Percentiles rank a stretch among this genome's conserved stretches.
Evolutionary conservation across 1,284 basidiomycete genomes (phyloP).

Genomic region (Tremellales sp.): DNA sequence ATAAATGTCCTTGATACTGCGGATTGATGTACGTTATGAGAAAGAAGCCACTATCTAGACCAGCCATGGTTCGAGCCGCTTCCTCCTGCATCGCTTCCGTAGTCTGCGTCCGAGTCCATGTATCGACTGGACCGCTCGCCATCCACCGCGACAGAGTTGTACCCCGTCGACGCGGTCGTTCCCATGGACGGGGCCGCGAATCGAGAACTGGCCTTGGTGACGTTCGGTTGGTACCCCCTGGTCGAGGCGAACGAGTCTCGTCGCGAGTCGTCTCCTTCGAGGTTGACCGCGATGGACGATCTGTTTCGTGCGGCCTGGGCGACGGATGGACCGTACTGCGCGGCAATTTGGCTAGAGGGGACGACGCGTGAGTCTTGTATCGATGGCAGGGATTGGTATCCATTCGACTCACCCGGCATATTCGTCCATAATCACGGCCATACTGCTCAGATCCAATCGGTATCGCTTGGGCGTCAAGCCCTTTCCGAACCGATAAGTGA

Average conservation of each 20-base stretch:
- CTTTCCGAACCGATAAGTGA: slow-evolving; percentile 72
- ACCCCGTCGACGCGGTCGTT: background rate
- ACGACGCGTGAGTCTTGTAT: background rate
- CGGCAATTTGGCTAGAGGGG: slow-evolving; percentile 43
- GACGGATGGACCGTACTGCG: slow-evolving; percentile 44
- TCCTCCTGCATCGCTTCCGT: too few species aligned
- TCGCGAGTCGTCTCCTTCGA: too few species aligned
- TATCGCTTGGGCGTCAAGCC: slow-evolving; percentile 72
- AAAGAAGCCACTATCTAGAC: too few species aligned
- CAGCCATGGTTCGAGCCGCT: too few species aligned
- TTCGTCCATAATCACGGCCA: slow-evolving; percentile 69
- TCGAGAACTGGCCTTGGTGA: slow-evolving; percentile 3
- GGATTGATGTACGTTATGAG: too few species aligned
- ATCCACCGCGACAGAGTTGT: slow-evolving; percentile 1
- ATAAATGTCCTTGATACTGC: too few species aligned
- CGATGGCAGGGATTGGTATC: background rate
- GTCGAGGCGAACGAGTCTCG: background rate
- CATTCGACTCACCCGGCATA: slow-evolving; percentile 58
- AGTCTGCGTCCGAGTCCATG: too few species aligned
- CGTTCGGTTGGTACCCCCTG: background rate
- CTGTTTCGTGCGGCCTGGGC: slow-evolving; percentile 40
- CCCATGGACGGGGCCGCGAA: too few species aligned
- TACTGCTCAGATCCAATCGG: slow-evolving; percentile 59
- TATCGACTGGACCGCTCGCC: background rate
- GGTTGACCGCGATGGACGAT: slow-evolving; percentile 35